A percentile compares a stretch with the other conserved stretches of the same genome.
Conservation (phyloP, 2,329 filamentous ascomycete genomes). For the Botrytis aclada region DNA sequence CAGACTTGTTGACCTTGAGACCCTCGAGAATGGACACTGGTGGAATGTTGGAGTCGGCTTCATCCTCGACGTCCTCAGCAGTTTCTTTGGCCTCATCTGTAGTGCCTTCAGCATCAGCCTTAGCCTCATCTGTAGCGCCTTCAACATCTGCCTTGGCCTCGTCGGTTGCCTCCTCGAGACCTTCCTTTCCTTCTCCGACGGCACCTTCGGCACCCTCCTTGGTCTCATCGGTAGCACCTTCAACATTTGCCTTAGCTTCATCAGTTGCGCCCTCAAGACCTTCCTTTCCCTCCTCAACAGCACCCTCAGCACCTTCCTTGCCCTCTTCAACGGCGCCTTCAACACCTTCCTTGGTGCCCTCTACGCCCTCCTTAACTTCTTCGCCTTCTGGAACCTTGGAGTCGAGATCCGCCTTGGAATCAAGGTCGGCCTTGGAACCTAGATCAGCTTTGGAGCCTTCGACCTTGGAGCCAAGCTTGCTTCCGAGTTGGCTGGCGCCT, state of each 20-base stretch:
- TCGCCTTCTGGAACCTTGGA: constrained; percentile 23
- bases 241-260: constrained; percentile 37
- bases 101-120: constrained; percentile 32
- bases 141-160: not conserved
- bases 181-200: constrained; percentile 43
- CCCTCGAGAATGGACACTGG: constrained; percentile 45
- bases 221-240: constrained; percentile 29
- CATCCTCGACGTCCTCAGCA: constrained; percentile 43
- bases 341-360: constrained; percentile 34
- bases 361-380: constrained; percentile 38
- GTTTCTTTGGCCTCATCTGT: constrained; percentile 39
- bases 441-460: not conserved
- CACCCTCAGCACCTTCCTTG: constrained; percentile 34
- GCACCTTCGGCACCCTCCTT: constrained; percentile 34
- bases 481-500: constrained; percentile 4
- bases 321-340: constrained; percentile 48
- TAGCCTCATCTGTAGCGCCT: constrained; percentile 34
- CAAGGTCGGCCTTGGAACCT: not conserved
- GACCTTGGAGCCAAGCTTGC: constrained; percentile 5
- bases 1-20: constrained; percentile 54
- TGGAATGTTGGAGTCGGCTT: constrained; percentile 46
- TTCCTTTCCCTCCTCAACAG: not conserved
- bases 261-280: constrained; percentile 25
- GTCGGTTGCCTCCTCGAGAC: too few relatives aligned
- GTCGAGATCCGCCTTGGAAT: constrained; percentile 11